Percentiles rank a stretch among this genome's conserved stretches.
Conservation (phyloP, 2,329 filamentous ascomycete species). For the Colletotrichum sp. region DNA sequence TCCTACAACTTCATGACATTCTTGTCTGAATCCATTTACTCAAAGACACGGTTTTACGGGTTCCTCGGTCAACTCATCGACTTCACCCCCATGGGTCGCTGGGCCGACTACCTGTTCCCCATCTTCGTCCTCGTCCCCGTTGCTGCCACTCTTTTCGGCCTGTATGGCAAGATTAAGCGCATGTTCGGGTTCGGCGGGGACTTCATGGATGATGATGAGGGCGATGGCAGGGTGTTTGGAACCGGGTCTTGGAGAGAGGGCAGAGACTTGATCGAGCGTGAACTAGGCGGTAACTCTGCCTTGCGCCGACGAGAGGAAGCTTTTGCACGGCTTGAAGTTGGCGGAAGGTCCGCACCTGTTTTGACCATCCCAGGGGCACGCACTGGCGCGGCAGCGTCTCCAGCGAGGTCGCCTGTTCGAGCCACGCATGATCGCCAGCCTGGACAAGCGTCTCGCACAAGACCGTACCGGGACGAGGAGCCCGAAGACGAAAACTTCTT, state of each 20-base stretch:
- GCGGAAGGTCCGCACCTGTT: constrained; percentile 47
- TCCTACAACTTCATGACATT: constrained; percentile 98
- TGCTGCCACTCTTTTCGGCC: constrained; percentile 82
- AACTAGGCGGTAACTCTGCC: constrained; percentile 70
- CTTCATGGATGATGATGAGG: constrained; percentile 76
- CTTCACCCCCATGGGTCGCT: constrained; percentile 79
- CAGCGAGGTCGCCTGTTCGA: constrained; percentile 48
- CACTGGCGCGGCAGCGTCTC: constrained; percentile 33
- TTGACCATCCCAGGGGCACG: constrained; percentile 51
- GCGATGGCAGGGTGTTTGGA: constrained; percentile 70
- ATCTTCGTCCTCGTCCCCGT: constrained; percentile 87
- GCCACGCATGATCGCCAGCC: constrained; percentile 39
- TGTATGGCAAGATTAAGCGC: constrained; percentile 83
- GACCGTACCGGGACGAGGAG: constrained; percentile 49
- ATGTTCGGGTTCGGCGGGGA: constrained; percentile 78
- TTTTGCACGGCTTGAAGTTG: constrained; percentile 34
- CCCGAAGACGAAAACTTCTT: constrained; percentile 81
- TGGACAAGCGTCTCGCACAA: constrained; percentile 23
- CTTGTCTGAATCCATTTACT: constrained; percentile 73
- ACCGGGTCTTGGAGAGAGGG: constrained; percentile 91
- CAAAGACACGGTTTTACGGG: constrained; percentile 81
- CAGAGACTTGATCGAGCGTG: constrained; percentile 85
- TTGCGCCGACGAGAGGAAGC: constrained; percentile 53
- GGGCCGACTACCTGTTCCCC: constrained; percentile 89
- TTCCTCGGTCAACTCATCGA: constrained; percentile 87